Evolutionary conservation across 768 basidiomycete species (phyloP).

Genomic region (Lentinula sp.): DNA sequence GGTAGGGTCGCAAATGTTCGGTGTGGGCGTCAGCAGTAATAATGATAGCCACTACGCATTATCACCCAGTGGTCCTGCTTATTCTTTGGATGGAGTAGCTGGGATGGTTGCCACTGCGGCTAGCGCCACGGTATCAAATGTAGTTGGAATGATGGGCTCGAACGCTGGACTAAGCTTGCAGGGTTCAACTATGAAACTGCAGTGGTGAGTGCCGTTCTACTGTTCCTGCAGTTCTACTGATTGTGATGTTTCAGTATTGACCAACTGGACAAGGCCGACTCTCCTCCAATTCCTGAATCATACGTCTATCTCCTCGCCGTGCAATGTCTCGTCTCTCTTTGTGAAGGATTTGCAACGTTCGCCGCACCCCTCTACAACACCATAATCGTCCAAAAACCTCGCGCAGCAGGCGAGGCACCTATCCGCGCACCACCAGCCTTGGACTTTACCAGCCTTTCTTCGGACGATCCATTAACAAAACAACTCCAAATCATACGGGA

Average conservation of each 20-base stretch:
- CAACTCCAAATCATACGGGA: conserved; percentile 62
- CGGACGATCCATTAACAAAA: conserved; percentile 40
- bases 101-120: conserved; percentile 76
- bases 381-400: conserved; percentile 60
- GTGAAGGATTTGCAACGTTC: conserved; percentile 77
- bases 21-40: conserved; percentile 50
- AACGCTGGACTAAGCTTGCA: conserved; percentile 68
- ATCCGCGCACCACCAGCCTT: conserved; percentile 71
- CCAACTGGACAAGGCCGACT: conserved; percentile 95
- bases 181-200: conserved; percentile 78
- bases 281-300: conserved; percentile 87
- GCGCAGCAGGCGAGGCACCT: conserved; percentile 54
- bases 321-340: conserved; percentile 81
- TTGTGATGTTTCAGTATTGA: conserved; percentile 63
- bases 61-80: conserved; percentile 31
- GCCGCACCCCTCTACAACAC: conserved; percentile 71
- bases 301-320: conserved; percentile 91
- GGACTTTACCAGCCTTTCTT: conserved; percentile 49
- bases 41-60: conserved; percentile 21
- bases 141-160: conserved; percentile 79
- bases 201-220: conserved; percentile 50
- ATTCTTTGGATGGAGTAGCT: conserved; percentile 52
- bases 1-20: conserved; percentile 72
- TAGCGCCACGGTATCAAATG: conserved; percentile 76
- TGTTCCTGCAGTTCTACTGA: not conserved